These are phyloP conservation scores for Cladobotryum protrusum DNA, from an alignment of 2,329 filamentous ascomycete species.

Conservation along the genomic window DNA sequence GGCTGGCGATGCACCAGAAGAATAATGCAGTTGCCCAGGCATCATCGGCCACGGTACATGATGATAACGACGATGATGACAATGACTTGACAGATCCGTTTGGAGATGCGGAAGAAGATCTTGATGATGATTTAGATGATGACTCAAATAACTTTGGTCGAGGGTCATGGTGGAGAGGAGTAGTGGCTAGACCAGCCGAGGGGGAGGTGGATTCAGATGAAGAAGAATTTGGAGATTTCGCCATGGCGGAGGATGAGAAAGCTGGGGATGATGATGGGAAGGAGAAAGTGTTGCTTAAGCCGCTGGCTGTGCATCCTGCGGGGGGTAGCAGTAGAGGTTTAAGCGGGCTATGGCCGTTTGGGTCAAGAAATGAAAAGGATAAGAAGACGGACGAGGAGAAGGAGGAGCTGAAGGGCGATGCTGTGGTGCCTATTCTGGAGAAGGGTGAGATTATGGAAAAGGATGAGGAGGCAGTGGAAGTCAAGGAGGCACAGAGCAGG, in stretches of 20 bases:
- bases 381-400: slow-evolving; percentile 24
- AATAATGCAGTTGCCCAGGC: slow-evolving; percentile 45
- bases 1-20: slow-evolving; percentile 70
- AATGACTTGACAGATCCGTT: slow-evolving; percentile 37
- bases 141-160: slow-evolving; percentile 28
- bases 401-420: slow-evolving; percentile 22
- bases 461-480: slow-evolving; percentile 43
- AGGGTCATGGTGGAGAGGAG: slow-evolving; percentile 45
- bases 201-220: slow-evolving; percentile 44
- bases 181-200: slow-evolving; percentile 33
- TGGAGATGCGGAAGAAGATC: slow-evolving; percentile 54
- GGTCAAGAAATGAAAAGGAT: slow-evolving; percentile 31
- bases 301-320: slow-evolving; percentile 47
- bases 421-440: slow-evolving; percentile 1
- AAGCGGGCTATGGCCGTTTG: slow-evolving; percentile 54
- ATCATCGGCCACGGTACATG: slow-evolving; percentile 35
- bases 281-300: slow-evolving; percentile 46
- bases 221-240: slow-evolving; percentile 64
- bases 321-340: slow-evolving; percentile 36
- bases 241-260: slow-evolving; percentile 50
- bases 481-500: slow-evolving; percentile 46
- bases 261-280: slow-evolving; percentile 21
- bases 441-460: slow-evolving; percentile 23
- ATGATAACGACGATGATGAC: slow-evolving; percentile 35
- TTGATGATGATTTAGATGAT: slow-evolving; percentile 41